Percentiles rank a stretch among this genome's conserved stretches.
Conservation (phyloP, 2,329 filamentous ascomycete species). For the Colletotrichum sp. region DNA sequence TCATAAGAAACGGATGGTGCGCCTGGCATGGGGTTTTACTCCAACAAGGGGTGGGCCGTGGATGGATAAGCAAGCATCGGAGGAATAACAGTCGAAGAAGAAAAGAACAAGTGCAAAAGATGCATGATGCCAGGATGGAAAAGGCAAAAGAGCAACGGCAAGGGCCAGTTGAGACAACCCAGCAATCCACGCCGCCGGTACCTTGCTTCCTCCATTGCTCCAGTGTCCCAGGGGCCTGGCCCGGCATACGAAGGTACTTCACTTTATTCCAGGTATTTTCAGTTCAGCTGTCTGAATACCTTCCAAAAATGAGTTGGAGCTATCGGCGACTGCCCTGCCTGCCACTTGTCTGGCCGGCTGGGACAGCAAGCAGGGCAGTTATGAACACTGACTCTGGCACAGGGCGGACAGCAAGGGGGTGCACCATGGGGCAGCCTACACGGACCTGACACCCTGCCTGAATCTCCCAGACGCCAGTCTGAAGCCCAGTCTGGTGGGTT, state of each 20-base stretch:
- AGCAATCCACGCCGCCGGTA: slow-evolving; percentile 19
- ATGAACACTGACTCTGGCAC: background rate
- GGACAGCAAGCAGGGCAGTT: background rate
- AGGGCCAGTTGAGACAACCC: slow-evolving; percentile 18
- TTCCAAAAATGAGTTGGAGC: background rate
- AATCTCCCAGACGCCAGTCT: background rate
- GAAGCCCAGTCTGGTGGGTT: background rate
- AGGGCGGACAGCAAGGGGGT: background rate
- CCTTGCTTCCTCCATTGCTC: background rate
- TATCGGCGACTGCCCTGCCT: background rate
- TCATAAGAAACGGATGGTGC: background rate
- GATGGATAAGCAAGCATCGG: slow-evolving; percentile 4
- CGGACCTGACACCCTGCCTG: slow-evolving; percentile 11
- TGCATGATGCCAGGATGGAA: background rate
- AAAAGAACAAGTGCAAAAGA: background rate
- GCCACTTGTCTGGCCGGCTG: background rate
- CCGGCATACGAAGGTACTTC: background rate
- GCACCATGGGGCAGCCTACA: background rate
- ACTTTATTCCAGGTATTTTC: background rate
- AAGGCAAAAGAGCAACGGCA: slow-evolving; percentile 6
- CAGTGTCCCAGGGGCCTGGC: background rate
- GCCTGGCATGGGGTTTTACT: background rate
- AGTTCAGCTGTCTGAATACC: background rate
- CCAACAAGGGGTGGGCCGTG: background rate
- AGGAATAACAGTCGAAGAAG: slow-evolving; percentile 4